Conservation (phyloP, 768 basidiomycete species). For the Xanthoconium stramineum region DNA sequence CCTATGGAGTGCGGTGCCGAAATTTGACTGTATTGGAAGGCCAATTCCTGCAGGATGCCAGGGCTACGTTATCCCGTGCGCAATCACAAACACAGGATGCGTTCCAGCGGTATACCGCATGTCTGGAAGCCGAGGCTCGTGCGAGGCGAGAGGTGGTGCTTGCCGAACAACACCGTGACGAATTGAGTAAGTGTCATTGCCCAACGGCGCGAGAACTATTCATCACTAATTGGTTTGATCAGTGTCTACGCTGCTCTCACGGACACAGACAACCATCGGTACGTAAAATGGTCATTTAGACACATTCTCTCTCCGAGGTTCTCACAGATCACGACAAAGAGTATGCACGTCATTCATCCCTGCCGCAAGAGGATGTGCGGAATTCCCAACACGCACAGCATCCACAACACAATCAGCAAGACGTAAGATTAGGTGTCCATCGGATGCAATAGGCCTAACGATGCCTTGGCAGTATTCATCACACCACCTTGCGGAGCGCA, state of each 20-base stretch:
- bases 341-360: conserved; percentile 31
- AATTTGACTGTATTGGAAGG: conserved; percentile 35
- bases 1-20: not conserved
- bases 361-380: conserved; percentile 30
- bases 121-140: conserved; percentile 64
- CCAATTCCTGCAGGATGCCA: conserved; percentile 60
- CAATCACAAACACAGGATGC: conserved; percentile 73
- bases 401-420: conserved; percentile 29
- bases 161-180: conserved; percentile 70
- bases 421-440: conserved; percentile 28
- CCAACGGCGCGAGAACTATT: conserved; percentile 12
- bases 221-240: conserved; percentile 18
- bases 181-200: conserved; percentile 38
- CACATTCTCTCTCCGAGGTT: conserved; percentile 7
- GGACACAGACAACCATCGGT: conserved; percentile 34
- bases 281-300: conserved; percentile 21
- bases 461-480: conserved; percentile 28
- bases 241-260: conserved; percentile 36
- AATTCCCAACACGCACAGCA: conserved; percentile 31
- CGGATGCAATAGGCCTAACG: conserved; percentile 17
- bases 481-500: conserved; percentile 33
- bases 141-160: conserved; percentile 60
- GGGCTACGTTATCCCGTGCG: conserved; percentile 56
- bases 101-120: conserved; percentile 65
- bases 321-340: conserved; percentile 28